Evolutionary conservation across 1,284 basidiomycete species (phyloP), one percentile per base, ranked within the genome.

Genomic region (Ganoderma leucocontextum): DNA sequence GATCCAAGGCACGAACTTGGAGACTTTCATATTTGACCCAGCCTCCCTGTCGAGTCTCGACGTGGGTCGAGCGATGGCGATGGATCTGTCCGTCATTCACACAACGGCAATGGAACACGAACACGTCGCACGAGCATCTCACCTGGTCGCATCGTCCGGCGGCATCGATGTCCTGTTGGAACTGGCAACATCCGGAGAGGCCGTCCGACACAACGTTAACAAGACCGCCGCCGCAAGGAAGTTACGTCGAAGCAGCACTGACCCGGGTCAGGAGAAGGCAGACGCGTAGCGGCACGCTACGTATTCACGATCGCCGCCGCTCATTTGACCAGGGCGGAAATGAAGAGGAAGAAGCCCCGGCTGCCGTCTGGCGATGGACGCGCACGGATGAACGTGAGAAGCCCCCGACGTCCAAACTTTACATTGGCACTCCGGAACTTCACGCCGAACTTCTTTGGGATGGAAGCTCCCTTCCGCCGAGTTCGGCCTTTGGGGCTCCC

Each of bases 291-390:
- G 35, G 17, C 55, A 35, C 29, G 29, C 9, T 19, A 29, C 29
- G 29, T 29, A 29, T 29, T 15, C 55, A n/a, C 33, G 35, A 58
- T 58, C 55, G 55, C 55, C 55, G 55, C 55, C 55, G 55, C 55
- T 19, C 55, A 58, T 58, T 38, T 36, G 33, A 38, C 55, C 19
- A 58, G 55, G n/a, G 55, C 55, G 55, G 55, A 58, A 38, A 58
- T 58, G 55, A 58, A 58, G 35, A 38, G 33, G 35, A 12, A 35
- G 55, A 38, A 58, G 17, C 33, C 17, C 55, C 19, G 33, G 35
- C 55, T 35, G 17, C 13, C 6, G 53, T 53, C 47, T 4, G 2
- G 47, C 53, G 29, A 35, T 35, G 53, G 33, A 17, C 53, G 29
- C 17, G n/a, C 29, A 35, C 55, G 55, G 55, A 58, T 38, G 55